A percentile compares a stretch with the other conserved stretches of the same genome.
Evolutionary conservation across 495 filamentous ascomycete species (phyloP).

Genomic region (Copromyces sp.): DNA sequence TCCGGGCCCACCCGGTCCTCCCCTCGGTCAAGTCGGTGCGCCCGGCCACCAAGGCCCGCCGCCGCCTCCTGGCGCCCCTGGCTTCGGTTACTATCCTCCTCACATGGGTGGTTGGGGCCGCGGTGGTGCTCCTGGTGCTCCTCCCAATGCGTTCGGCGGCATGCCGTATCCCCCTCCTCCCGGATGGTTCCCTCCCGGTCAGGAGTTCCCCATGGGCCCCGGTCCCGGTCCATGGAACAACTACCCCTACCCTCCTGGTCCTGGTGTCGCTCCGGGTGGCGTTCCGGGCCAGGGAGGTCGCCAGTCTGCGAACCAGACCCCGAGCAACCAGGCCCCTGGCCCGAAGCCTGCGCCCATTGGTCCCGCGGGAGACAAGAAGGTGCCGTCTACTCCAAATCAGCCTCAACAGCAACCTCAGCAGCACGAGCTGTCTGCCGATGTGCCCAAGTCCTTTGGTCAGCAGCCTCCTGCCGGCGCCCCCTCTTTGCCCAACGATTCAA

Average conservation of each 20-base stretch:
- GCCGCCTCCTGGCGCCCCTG: constrained; percentile 15
- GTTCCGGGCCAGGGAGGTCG: constrained; percentile 17
- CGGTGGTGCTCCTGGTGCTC: constrained; percentile 21
- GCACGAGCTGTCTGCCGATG: constrained; percentile 25
- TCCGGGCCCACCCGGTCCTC: constrained; percentile 12
- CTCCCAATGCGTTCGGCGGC: constrained; percentile 31
- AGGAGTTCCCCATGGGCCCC: constrained; percentile 61
- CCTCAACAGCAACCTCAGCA: constrained; percentile 6
- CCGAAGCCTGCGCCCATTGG: constrained; percentile 46
- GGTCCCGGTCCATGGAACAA: constrained; percentile 48
- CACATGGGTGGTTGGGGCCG: constrained; percentile 44
- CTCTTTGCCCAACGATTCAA: constrained; percentile 55
- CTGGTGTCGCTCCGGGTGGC: constrained; percentile 30
- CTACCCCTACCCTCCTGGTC: constrained; percentile 38
- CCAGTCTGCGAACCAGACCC: constrained; percentile 25
- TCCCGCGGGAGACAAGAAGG: constrained; percentile 38
- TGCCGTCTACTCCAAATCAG: constrained; percentile 17
- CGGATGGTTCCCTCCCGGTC: constrained; percentile 75
- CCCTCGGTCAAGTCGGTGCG: constrained; percentile 14
- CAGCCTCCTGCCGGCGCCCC: constrained; percentile 37
- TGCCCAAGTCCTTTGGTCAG: constrained; percentile 29
- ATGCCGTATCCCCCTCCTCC: constrained; percentile 51
- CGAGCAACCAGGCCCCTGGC: constrained; percentile 27
- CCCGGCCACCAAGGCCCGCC: constrained; percentile 22
- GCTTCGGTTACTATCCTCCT: constrained; percentile 34